Evolutionary conservation across 2,329 filamentous ascomycete species (phyloP).

Genomic region (Sordariomycetes sp.): DNA sequence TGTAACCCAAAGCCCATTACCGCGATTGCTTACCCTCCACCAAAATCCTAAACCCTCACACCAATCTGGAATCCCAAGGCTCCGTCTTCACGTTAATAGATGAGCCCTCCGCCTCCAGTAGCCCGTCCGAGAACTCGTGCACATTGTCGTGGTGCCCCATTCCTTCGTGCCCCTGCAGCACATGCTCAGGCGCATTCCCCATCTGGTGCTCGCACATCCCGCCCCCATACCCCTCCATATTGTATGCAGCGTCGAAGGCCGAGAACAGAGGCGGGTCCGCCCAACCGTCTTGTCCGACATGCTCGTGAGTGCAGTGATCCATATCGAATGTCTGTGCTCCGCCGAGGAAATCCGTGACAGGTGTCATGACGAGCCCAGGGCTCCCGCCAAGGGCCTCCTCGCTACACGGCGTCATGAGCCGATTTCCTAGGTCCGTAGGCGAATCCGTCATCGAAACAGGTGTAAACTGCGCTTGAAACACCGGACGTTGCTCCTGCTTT

Average conservation of each 20-base stretch:
- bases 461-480: slow-evolving; percentile 17
- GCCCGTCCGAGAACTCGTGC: background rate
- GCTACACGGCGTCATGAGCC: slow-evolving; percentile 40
- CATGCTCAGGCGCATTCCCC: slow-evolving; percentile 9
- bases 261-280: slow-evolving; percentile 21
- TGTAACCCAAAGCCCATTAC: background rate
- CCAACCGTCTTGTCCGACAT: slow-evolving; percentile 10
- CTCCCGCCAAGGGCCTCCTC: slow-evolving; percentile 23
- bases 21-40: background rate
- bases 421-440: slow-evolving; percentile 10
- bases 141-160: background rate
- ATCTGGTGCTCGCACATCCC: slow-evolving; percentile 13
- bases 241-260: slow-evolving; percentile 25
- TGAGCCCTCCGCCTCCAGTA: background rate
- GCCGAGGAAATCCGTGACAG: slow-evolving; percentile 17
- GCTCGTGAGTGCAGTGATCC: slow-evolving; percentile 4
- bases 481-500: slow-evolving; percentile 21
- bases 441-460: slow-evolving; percentile 20
- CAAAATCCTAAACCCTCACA: background rate
- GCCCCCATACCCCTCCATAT: slow-evolving; percentile 21
- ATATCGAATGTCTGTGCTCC: slow-evolving; percentile 16
- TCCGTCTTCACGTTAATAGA: background rate
- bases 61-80: slow-evolving; percentile 1
- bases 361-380: slow-evolving; percentile 15
- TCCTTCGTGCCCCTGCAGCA: slow-evolving; percentile 5